Percentiles rank a stretch among this genome's conserved stretches.
phyloP scores from a whole-genome alignment of 129 eudicot species.

The Centrapalus pauciflorus region DNA sequence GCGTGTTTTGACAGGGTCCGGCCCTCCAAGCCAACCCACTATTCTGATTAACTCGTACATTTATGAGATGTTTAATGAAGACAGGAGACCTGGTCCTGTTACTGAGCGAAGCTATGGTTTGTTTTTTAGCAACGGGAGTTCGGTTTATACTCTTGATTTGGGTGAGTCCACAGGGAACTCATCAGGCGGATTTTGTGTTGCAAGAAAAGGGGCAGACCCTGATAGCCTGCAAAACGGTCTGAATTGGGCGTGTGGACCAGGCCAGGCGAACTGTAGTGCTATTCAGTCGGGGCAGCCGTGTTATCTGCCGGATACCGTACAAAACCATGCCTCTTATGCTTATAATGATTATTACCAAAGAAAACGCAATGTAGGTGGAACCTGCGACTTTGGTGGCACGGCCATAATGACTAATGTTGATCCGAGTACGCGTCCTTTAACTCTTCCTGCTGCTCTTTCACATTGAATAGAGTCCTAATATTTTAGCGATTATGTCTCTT shows the following conservation, averaged over 20 bases:
- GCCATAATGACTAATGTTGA: slow-evolving; percentile 22
- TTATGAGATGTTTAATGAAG: slow-evolving; percentile 58
- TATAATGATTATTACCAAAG: slow-evolving; percentile 38
- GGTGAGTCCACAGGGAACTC: slow-evolving; percentile 12
- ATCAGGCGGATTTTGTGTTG: slow-evolving; percentile 28
- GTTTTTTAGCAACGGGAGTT: slow-evolving; percentile 48
- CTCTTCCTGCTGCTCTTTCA: neutral
- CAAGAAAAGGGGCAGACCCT: slow-evolving; percentile 26
- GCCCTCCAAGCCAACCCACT: slow-evolving; percentile 58
- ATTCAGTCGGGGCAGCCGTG: slow-evolving; percentile 33
- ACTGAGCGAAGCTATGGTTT: slow-evolving; percentile 60
- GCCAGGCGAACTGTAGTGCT: slow-evolving; percentile 33
- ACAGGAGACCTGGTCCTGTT: slow-evolving; percentile 32
- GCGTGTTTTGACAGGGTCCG: slow-evolving; percentile 52
- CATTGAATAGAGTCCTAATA: neutral
- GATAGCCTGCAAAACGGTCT: slow-evolving; percentile 23
- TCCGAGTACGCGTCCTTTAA: slow-evolving; percentile 24
- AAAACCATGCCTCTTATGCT: slow-evolving; percentile 43
- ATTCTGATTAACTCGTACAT: slow-evolving; percentile 52
- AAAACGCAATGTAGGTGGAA: slow-evolving; percentile 27
- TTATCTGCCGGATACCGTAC: slow-evolving; percentile 31
- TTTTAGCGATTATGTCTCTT: slow-evolving; percentile 1
- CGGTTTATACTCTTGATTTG: slow-evolving; percentile 50
- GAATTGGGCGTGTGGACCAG: slow-evolving; percentile 42
- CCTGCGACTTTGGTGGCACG: slow-evolving; percentile 40